These are phyloP conservation scores for Mucor plumbeus DNA, from an alignment of 371 early-diverging fungal species.

Conservation along the genomic window DNA sequence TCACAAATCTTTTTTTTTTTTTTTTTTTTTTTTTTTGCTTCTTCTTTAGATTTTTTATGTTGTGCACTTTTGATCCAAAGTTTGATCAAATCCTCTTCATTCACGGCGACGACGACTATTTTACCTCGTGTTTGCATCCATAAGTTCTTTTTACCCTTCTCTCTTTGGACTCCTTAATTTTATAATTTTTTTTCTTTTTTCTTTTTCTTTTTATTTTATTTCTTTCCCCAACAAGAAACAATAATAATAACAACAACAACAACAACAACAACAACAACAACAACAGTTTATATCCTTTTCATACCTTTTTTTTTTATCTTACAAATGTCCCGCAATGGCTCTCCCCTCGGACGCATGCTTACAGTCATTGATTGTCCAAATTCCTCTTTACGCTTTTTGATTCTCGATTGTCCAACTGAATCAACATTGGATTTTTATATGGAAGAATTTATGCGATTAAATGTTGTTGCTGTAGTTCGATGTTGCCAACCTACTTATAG, in stretches of 20 bases:
- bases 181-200: too few relatives aligned
- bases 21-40: slow-evolving; percentile 18
- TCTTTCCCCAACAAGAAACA: background rate
- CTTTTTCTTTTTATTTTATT: too few relatives aligned
- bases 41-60: slow-evolving; percentile 25
- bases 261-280: background rate
- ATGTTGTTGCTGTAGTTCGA: slow-evolving; percentile 85
- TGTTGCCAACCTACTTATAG: slow-evolving; percentile 91
- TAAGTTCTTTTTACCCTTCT: slow-evolving; percentile 2
- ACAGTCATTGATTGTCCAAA: slow-evolving; percentile 35
- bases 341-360: slow-evolving; percentile 40
- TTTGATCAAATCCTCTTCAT: slow-evolving; percentile 27
- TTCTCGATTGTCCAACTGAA: slow-evolving; percentile 92
- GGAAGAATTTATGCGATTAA: slow-evolving; percentile 75
- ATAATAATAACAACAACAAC: background rate
- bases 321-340: slow-evolving; percentile 33
- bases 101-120: slow-evolving; percentile 18
- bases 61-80: slow-evolving; percentile 27
- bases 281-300: slow-evolving; percentile 14
- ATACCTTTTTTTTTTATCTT: slow-evolving; percentile 12
- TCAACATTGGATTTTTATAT: slow-evolving; percentile 81
- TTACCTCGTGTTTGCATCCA: slow-evolving; percentile 22
- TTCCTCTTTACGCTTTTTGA: slow-evolving; percentile 75
- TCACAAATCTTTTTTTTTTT: slow-evolving; percentile 5
- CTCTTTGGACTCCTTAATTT: background rate